Base-by-base conservation (phyloP, 805 yeast genomes). In the Lipomyces lipofer region DNA sequence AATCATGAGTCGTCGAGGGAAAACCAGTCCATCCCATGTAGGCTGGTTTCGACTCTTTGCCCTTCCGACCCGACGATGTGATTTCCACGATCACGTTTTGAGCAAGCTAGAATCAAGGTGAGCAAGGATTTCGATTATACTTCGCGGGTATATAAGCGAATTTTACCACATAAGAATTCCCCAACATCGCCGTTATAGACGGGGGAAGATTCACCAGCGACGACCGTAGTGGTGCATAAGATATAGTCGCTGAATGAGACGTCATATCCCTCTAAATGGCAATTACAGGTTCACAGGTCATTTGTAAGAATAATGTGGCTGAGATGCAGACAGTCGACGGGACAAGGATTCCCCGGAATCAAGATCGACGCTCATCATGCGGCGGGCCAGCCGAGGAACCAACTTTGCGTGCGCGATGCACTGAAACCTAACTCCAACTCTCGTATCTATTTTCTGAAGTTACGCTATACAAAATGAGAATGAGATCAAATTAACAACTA, bases 11-110 rank as follows among this genome's bases (percentile, higher is more conserved):
- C 13, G 67, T 56, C 12, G 73, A 62, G 2, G 77, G 67, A 74
- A 79, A 72, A 1, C 90, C 90, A 12, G 85, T 74, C 90, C 90
- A 85, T 2, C 89, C 90, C 17, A 81, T 76, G 59, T 75, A 83
- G 3, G 64, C 71, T 19, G 49, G 56, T 22, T 49, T 50, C 24
- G 53, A 52, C 4, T 56, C 54, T 17, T 51, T 43, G 21, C 56
- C 56, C 27, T n/a, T 52, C 36, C 50, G 63, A 52, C 64, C 72
- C 28, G 46, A 63, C 38, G 53, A 64, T 27, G 60, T 63, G 33
- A 44, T 24, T 35, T 83, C 83, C 1, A 84, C 68, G 3, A 84
- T 75, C 13, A 84, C 81, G 61, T 79, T 77, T 63, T 84, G 89
- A 2, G 80, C 77, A 10, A 72, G 66, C 70, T 68, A 53, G 50